Conservation (phyloP, 192 early-diverging fungal genomes). For the Paraglomus brasilianum region DNA sequence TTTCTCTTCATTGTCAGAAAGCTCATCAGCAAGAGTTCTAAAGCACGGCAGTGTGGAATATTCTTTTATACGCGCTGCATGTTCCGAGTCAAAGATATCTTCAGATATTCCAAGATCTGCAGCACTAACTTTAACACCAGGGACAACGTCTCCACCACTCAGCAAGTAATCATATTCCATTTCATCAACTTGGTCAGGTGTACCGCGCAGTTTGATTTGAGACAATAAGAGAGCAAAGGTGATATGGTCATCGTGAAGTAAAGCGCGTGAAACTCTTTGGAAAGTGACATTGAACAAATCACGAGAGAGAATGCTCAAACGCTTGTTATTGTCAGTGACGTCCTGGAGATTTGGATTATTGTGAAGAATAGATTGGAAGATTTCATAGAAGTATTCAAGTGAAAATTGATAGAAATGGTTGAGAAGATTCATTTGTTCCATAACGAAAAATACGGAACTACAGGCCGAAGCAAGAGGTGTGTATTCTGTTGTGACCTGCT, state of each 20-base stretch:
- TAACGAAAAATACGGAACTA: constrained; percentile 93
- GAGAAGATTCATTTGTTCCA: constrained; percentile 88
- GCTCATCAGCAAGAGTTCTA: constrained; percentile 39
- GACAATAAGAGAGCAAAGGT: constrained; percentile 84
- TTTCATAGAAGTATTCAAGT: constrained; percentile 91
- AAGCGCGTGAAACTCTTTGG: constrained; percentile 72
- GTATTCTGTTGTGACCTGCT: constrained; percentile 84
- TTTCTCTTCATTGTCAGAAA: constrained; percentile 39
- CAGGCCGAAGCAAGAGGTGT: constrained; percentile 90
- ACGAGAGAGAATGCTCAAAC: constrained; percentile 70
- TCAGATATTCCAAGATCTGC: constrained; percentile 39
- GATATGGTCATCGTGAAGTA: constrained; percentile 92
- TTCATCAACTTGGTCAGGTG: constrained; percentile 58
- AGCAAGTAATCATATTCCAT: constrained; percentile 71
- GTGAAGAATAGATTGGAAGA: constrained; percentile 86
- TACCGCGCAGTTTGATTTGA: constrained; percentile 76
- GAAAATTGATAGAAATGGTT: constrained; percentile 99
- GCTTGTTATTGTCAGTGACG: constrained; percentile 63
- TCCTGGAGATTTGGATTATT: constrained; percentile 65
- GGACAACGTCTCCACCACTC: constrained; percentile 52
- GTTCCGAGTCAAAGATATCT: constrained; percentile 51
- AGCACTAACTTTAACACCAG: constrained; percentile 36
- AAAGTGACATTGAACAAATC: constrained; percentile 87
- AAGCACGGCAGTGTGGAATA: constrained; percentile 45
- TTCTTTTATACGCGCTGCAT: constrained; percentile 45